phyloP scores from a whole-genome alignment of 2,329 filamentous ascomycete genomes.

The Epichloe sp. region DNA sequence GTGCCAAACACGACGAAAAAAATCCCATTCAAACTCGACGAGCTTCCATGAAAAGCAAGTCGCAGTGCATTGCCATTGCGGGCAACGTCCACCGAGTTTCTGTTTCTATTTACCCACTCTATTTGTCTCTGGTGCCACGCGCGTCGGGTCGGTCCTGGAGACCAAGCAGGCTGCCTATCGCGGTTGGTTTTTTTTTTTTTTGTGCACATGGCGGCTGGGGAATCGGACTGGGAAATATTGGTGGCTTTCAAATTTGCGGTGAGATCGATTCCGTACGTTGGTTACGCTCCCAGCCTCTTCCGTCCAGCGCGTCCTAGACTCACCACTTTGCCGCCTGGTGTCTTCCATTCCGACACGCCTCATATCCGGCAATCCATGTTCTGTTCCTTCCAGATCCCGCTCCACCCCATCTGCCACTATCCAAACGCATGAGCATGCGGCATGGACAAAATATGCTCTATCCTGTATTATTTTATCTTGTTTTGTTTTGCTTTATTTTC shows the following conservation, averaged over 20 bases:
- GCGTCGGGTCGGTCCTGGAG: neutral
- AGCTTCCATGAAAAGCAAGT: no score
- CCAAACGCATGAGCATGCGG: neutral
- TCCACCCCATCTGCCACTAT: neutral
- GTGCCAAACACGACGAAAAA: no score
- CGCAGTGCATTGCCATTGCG: no score
- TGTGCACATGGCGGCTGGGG: neutral
- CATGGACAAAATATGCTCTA: neutral
- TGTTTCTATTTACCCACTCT: neutral
- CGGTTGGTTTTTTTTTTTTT: neutral
- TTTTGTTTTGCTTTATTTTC: neutral
- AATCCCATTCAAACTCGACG: no score
- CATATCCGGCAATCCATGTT: neutral
- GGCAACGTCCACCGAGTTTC: no score
- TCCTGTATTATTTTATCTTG: neutral
- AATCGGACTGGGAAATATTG: neutral
- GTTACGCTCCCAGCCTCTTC: neutral
- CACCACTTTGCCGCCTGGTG: neutral
- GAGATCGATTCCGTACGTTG: neutral
- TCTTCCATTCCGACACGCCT: slow-evolving; percentile 1
- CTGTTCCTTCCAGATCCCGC: neutral
- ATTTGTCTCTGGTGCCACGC: neutral
- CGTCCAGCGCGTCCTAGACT: neutral
- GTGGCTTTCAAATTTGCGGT: neutral
- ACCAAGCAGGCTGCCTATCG: neutral